Conservation (phyloP, 169 alveolate species). For the Theileria sp. region DNA sequence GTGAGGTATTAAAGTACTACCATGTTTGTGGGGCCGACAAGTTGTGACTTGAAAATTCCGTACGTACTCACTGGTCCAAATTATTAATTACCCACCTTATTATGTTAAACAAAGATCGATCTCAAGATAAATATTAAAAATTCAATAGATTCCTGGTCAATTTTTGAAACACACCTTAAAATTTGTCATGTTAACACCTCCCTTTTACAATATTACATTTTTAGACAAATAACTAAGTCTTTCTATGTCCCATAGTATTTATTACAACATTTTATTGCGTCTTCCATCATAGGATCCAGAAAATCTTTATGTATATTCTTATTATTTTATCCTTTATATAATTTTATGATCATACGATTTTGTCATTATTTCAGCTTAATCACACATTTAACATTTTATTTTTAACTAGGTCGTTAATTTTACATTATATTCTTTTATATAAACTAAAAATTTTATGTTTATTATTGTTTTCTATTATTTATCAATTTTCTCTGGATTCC, state of each 20-base stretch:
- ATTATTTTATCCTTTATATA: neutral
- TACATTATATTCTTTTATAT: neutral
- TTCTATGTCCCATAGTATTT: neutral
- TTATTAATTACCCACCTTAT: neutral
- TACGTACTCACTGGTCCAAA: neutral
- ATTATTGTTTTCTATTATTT: no score
- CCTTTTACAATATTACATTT: neutral
- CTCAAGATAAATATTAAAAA: neutral
- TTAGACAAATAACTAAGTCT: neutral
- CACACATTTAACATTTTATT: neutral
- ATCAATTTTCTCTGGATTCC: neutral
- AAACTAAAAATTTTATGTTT: neutral
- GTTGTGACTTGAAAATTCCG: neutral
- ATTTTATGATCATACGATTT: neutral
- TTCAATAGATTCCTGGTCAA: neutral
- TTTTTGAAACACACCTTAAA: neutral
- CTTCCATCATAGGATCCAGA: neutral
- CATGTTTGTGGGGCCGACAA: constrained; percentile 6
- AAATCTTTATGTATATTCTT: neutral
- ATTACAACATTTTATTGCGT: neutral
- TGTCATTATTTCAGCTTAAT: no score
- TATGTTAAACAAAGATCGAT: neutral
- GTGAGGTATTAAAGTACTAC: constrained; percentile 13
- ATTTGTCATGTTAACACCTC: neutral
- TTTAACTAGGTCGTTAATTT: no score